A percentile compares a stretch with the other conserved stretches of the same genome.
Conservation (phyloP, 108 stramenopile genomes). For the Epithemia pelagica region DNA sequence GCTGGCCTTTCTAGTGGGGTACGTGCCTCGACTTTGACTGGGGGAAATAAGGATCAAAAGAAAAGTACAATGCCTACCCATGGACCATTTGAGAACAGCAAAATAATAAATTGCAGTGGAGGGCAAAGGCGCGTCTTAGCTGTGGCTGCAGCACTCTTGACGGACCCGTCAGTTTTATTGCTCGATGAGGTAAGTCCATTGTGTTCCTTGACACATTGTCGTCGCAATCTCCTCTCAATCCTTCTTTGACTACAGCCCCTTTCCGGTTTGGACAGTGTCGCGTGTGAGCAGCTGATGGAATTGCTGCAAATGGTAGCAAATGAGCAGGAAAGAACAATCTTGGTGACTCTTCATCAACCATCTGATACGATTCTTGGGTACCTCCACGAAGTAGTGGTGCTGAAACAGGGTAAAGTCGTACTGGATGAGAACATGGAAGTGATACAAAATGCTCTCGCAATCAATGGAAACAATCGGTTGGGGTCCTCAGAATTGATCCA, state of each 20-base stretch:
- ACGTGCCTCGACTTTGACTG: too few relatives aligned
- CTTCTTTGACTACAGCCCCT: slow-evolving; percentile 2
- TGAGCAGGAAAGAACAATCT: neutral
- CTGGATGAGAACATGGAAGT: neutral
- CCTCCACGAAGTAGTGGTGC: neutral
- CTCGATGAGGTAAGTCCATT: neutral
- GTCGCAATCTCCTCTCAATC: too few relatives aligned
- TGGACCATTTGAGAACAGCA: neutral
- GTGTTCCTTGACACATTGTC: too few relatives aligned
- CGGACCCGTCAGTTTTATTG: neutral
- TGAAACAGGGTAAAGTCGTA: neutral
- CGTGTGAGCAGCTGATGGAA: neutral
- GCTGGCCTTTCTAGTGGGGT: too few relatives aligned
- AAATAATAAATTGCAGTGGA: neutral
- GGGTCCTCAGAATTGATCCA: neutral
- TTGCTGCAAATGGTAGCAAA: neutral
- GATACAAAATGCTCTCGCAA: neutral
- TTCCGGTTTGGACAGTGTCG: slow-evolving; percentile 3
- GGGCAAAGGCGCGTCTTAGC: neutral
- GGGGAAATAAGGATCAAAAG: too few relatives aligned
- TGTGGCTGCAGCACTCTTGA: neutral
- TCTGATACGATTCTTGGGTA: neutral
- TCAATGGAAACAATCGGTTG: neutral
- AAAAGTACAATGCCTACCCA: too few relatives aligned
- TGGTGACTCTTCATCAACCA: slow-evolving; percentile 2